These are phyloP conservation scores for Alternaria postmessia DNA, from an alignment of 2,329 filamentous ascomycete species.

Conservation along the genomic window DNA sequence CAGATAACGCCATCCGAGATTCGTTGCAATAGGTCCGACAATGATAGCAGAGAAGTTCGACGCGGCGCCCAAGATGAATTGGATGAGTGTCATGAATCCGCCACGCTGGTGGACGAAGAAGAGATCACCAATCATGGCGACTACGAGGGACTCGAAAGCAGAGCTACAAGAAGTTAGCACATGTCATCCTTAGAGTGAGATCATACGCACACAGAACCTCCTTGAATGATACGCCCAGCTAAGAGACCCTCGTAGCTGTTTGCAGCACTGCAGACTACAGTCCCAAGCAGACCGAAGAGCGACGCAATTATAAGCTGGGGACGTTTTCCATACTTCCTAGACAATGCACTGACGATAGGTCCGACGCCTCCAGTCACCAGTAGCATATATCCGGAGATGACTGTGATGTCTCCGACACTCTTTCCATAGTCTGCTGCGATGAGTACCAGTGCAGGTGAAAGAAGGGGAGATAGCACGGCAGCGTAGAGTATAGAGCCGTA, in stretches of 20 bases:
- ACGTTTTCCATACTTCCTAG: constrained; percentile 47
- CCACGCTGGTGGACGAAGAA: constrained; percentile 51
- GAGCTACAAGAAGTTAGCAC: constrained; percentile 28
- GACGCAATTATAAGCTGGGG: constrained; percentile 43
- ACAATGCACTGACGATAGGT: constrained; percentile 42
- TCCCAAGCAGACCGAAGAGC: constrained; percentile 41
- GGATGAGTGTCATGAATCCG: constrained; percentile 44
- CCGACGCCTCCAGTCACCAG: constrained; percentile 47
- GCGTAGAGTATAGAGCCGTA: constrained; percentile 48
- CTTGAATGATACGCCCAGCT: constrained; percentile 47
- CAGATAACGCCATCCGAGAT: constrained; percentile 52
- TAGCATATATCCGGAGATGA: constrained; percentile 51
- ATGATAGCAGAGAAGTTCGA: constrained; percentile 50
- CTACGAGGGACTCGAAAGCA: constrained; percentile 48
- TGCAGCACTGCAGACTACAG: constrained; percentile 36
- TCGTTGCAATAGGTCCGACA: constrained; percentile 45
- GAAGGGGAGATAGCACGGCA: constrained; percentile 42
- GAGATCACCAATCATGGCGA: constrained; percentile 47
- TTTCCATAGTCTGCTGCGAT: constrained; percentile 42
- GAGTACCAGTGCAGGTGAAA: constrained; percentile 47
- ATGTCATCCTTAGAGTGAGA: constrained; percentile 15
- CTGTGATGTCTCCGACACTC: constrained; percentile 43
- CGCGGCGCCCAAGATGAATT: constrained; percentile 47
- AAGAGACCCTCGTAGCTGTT: constrained; percentile 42
- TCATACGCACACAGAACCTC: constrained; percentile 28